phyloP scores from a whole-genome alignment of 768 basidiomycete species.

The Tricholoma terreum region DNA sequence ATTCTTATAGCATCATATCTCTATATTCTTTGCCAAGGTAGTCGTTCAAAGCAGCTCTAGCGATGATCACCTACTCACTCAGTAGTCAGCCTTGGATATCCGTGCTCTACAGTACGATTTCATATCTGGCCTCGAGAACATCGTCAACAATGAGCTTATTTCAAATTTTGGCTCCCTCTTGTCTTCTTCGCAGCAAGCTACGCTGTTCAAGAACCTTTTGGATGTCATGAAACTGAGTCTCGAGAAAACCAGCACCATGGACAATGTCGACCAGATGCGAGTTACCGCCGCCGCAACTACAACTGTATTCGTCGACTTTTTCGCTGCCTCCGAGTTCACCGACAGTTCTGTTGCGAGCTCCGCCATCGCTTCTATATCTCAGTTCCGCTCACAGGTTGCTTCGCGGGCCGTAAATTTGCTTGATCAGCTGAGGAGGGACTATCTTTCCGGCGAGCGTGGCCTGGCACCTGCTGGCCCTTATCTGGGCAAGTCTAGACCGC shows the following conservation, averaged over 20 bases:
- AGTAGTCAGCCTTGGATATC: slow-evolving; percentile 60
- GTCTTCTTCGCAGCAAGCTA: slow-evolving; percentile 25
- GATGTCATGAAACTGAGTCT: slow-evolving; percentile 48
- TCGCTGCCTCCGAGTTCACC: slow-evolving; percentile 39
- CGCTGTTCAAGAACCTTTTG: slow-evolving; percentile 35
- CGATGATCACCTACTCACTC: neutral
- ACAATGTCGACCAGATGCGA: slow-evolving; percentile 63
- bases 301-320: slow-evolving; percentile 43
- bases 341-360: slow-evolving; percentile 18
- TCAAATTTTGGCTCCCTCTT: slow-evolving; percentile 41
- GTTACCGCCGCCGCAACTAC: slow-evolving; percentile 57
- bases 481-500: slow-evolving; percentile 56
- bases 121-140: slow-evolving; percentile 38
- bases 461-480: slow-evolving; percentile 59
- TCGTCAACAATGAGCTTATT: slow-evolving; percentile 49
- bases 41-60: neutral
- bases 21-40: slow-evolving; percentile 67
- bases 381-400: slow-evolving; percentile 52
- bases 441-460: slow-evolving; percentile 56
- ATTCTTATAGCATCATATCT: slow-evolving; percentile 70
- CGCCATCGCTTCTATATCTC: slow-evolving; percentile 34
- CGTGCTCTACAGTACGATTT: slow-evolving; percentile 72
- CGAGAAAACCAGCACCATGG: slow-evolving; percentile 69
- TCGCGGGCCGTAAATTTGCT: slow-evolving; percentile 44
- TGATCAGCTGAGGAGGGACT: slow-evolving; percentile 48